Conservation (phyloP, 129 eudicot species). For the Scalesia atractyloides region DNA sequence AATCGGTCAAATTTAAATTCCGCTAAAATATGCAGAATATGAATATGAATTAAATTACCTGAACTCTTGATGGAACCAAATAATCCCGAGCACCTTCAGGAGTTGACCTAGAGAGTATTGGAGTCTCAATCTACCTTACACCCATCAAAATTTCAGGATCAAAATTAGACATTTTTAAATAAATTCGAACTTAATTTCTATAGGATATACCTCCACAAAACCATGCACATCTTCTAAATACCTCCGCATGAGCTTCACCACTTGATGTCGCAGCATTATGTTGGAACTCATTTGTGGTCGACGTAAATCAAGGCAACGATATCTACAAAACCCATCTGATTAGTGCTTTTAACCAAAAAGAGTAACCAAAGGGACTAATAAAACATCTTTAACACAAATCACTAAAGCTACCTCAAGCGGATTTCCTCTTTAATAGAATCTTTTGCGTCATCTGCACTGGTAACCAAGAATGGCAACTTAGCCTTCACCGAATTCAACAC, state of each 20-base stretch:
- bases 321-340: slow-evolving; percentile 45
- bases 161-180: slow-evolving; percentile 39
- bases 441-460: slow-evolving; percentile 82
- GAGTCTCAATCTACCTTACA: slow-evolving; percentile 99
- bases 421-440: slow-evolving; percentile 84
- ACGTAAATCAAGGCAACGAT: slow-evolving; percentile 90
- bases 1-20: neutral
- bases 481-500: slow-evolving; percentile 74
- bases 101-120: slow-evolving; percentile 96
- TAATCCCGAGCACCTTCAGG: slow-evolving; percentile 99
- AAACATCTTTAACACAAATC: slow-evolving; percentile 15
- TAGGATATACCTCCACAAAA: slow-evolving; percentile 76
- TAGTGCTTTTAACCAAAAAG: slow-evolving; percentile 28
- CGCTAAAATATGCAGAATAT: neutral
- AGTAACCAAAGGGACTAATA: slow-evolving; percentile 2
- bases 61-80: slow-evolving; percentile 97
- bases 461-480: slow-evolving; percentile 90
- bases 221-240: slow-evolving; percentile 89
- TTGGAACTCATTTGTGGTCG: slow-evolving; percentile 75
- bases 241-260: slow-evolving; percentile 81
- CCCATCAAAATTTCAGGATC: slow-evolving; percentile 60
- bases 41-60: slow-evolving; percentile 48
- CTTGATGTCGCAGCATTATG: slow-evolving; percentile 84
- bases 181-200: slow-evolving; percentile 11
- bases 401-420: slow-evolving; percentile 63